Percentiles rank a stretch among this genome's conserved stretches.
Conservation (phyloP, 176 grass and related monocot genomes). For the Thinopyrum elongatum region DNA sequence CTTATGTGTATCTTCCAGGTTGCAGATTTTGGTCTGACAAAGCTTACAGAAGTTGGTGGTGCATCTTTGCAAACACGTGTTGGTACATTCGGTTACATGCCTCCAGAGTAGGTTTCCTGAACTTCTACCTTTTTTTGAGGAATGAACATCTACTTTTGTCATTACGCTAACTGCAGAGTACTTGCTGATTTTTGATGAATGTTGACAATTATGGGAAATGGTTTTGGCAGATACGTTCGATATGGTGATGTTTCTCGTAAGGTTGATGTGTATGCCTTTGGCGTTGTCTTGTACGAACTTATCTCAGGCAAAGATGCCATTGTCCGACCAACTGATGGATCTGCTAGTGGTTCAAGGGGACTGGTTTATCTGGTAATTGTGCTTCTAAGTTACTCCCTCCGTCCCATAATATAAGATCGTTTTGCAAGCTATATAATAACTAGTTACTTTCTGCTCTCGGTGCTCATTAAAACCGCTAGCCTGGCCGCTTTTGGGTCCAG, state of each 20-base stretch:
- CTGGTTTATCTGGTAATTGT: constrained; percentile 78
- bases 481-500: not conserved
- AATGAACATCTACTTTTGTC: not conserved
- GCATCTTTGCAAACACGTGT: constrained; percentile 60
- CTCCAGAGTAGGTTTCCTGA: constrained; percentile 67
- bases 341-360: constrained; percentile 69
- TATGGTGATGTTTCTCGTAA: constrained; percentile 91
- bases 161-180: not conserved
- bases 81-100: constrained; percentile 98
- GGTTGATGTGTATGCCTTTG: constrained; percentile 89
- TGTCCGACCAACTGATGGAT: constrained; percentile 45
- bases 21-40: constrained; percentile 93
- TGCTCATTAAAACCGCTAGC: not conserved
- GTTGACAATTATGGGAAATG: constrained; percentile 11
- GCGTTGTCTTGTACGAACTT: constrained; percentile 94
- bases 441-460: not conserved
- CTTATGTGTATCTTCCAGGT: constrained; percentile 44
- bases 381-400: not conserved
- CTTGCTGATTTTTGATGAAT: not conserved
- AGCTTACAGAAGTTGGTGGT: constrained; percentile 82
- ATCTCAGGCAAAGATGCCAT: constrained; percentile 94
- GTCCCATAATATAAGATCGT: too few species aligned
- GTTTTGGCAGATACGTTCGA: constrained; percentile 57
- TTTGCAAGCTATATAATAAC: too few species aligned
- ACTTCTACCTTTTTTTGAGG: not conserved